Base-by-base conservation (phyloP, 345 rosid species). In the Gossypium australe region DNA sequence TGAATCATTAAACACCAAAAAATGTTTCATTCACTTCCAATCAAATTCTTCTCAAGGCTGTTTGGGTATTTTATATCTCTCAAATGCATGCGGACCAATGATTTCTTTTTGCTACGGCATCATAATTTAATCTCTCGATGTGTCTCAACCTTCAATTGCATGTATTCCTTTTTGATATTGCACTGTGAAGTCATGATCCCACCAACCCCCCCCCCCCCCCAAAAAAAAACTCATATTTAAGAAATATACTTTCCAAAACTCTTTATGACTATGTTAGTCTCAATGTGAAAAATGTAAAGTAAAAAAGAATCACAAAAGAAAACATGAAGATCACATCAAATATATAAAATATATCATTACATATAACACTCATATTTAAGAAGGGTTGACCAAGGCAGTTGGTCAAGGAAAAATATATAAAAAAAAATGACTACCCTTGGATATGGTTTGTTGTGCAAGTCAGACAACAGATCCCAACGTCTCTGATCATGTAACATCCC, bases 41-140 rank as follows among this genome's bases (percentile, higher is more conserved):
- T 81, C 78, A 74, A 78, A 61, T 51, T 75, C 77, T 81, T 81
- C 81, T 81, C 84, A 72, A 81, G 86, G 82, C 66, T 72, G 51
- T 72, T 65, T 75, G 64, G 63, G 14, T 34, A 57, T 57, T 57
- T 22, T 57, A 10, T 20, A 60, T 63, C 75, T 63, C 75, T 76
- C 75, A 38, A 41, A 2, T 20, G 10, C 14, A 57, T 20, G 3
- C 3, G 41, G 56, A 49, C 25, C 62, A 70, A 58, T 9, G 56
- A 59, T 17, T n/a, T 58, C 2, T 56, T 55, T 78, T 76, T 5
- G 56, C 47, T 53, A 65, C n/a, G 43, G 71, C 66, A 67, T 45
- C 56, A 83, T 78, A 55, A 84, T 81, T 20, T 74, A 17, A 51
- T 69, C 60, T 57, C 66, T 57, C 67, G 6, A 53, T 11, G 5